Base-by-base conservation (phyloP, 495 filamentous ascomycete genomes). In the Neurospora discreta region DNA sequence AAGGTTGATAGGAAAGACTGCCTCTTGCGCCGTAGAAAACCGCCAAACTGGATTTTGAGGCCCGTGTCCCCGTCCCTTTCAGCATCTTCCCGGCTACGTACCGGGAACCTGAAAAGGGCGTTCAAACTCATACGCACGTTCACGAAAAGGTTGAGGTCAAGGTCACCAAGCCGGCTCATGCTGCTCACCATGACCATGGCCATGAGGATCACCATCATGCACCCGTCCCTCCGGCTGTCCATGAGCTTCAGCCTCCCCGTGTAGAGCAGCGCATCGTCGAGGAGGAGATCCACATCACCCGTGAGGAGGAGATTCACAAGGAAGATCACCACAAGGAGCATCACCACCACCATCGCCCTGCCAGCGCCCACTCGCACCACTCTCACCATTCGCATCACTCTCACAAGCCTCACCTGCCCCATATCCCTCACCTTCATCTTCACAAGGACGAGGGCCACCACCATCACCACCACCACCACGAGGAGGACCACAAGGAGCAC, bases 1-100 rank as follows among this genome's bases (percentile, higher is more conserved):
- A 91, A 95, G 93, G 91, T 89, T 76, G 90, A 93, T 89, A 90
- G 90, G 94, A 93, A 93, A 93, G 87, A 89, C 74, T 77, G 79
- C 88, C 90, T 89, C 88, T 88, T 85, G 82, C 80, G 82, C 85
- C 79, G 75, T 74, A 71, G 83, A 89, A 90, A 87, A 89, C 90
- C 89, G 95, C 85, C 93, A 98, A 95, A 86, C 95, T 98, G 94
- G 95, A 97, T 91, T 98, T 97, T 93, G 94, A 98, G 92, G 94
- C 94, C 87, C 92, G 93, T 83, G 93, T 98, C 84, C 95, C 95
- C 85, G 96, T 98, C 84, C 95, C 95, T 84, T 95, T 97, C 90
- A 97, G 94, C 90, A 91, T 98, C 90, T 97, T 98, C 91, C 95
- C 95, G 87, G 97, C 93, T 82, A 92, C 95, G 83, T 98, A 97